Evolutionary conservation across 163 green algal species (phyloP), one percentile per base, ranked within the genome.

Genomic region (Scenedesmus sp.): DNA sequence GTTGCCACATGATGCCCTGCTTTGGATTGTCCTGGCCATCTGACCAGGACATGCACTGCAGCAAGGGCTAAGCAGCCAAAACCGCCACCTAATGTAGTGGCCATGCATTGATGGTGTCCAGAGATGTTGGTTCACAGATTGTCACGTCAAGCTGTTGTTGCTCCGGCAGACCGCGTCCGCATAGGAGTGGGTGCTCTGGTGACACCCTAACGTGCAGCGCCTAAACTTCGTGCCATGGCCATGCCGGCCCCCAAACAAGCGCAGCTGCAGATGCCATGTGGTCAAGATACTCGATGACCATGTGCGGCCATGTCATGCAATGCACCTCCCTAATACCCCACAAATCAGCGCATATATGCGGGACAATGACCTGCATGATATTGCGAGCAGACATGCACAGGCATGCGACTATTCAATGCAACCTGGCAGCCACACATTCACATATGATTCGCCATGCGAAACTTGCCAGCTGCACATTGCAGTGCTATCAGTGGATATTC

Each of bases 211-310:
- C 70, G 23, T 12, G 70, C 70, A 79, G 70, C 70, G 23, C 6
- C 70, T 79, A 15, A 3, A 46, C 6, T 76, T 18, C 26, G 26
- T 34, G 18, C 13, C 70, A 79, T 23, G 7, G 4, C 70, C 23
- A 52, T 79, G 23, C 23, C 23, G 23, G 70, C 23, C 70, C 70
- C 4, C 23, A 23, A 79, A 79, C 70, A 79, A 52, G 70, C 13
- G 70, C 23, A 79, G 23, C 13, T 52, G 70, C 70, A 79, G 23
- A 52, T 23, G 5, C 13, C 23, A 52, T 1, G 15, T 52, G 70
- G 70, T 79, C 70, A 79, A 79, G 70, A 79, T 79, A 79, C 23
- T 79, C 6, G 5, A 13, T 79, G 70, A 79, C 70, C 70, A 79
- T 3, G 52, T 18, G 70, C 26, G 70, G 70, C 23, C 70, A 76